A percentile compares a stretch with the other conserved stretches of the same genome.
Evolutionary conservation across 768 basidiomycete genomes (phyloP).

Genomic region (Auricularia auricula-judae): DNA sequence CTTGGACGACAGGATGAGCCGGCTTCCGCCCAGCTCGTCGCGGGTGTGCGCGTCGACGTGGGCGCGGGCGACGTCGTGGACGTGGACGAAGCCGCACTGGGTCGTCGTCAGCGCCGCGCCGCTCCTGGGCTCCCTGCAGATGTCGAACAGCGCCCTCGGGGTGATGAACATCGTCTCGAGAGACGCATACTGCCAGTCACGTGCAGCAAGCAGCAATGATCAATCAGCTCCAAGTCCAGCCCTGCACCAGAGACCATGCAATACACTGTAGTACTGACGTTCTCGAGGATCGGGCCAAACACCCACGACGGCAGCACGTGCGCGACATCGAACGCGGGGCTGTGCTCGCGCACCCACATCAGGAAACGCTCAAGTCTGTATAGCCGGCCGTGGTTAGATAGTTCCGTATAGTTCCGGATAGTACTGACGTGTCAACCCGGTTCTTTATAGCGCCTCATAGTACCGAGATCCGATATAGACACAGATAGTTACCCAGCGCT

Average conservation of each 20-base stretch:
- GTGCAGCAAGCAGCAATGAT: no score
- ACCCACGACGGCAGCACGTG: neutral
- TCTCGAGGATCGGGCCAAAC: neutral
- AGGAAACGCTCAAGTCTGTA: no score
- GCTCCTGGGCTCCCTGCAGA: no score
- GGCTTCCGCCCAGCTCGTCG: neutral
- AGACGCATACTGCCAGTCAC: no score
- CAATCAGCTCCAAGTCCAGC: neutral
- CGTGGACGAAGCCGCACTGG: neutral
- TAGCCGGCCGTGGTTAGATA: no score
- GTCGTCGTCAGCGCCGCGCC: neutral
- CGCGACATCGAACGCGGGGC: neutral
- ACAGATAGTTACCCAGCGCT: no score
- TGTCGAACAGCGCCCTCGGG: neutral
- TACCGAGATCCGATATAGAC: no score
- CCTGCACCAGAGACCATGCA: neutral
- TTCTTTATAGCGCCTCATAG: no score
- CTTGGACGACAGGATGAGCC: neutral
- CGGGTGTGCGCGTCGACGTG: neutral
- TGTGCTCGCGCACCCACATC: neutral
- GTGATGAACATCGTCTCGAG: neutral
- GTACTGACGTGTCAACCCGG: no score
- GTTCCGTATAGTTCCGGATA: no score
- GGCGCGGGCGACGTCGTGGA: neutral
- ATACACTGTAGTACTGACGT: neutral